Evolutionary conservation across 768 basidiomycete genomes (phyloP).

Genomic region (Udeniomyces megalosporus): DNA sequence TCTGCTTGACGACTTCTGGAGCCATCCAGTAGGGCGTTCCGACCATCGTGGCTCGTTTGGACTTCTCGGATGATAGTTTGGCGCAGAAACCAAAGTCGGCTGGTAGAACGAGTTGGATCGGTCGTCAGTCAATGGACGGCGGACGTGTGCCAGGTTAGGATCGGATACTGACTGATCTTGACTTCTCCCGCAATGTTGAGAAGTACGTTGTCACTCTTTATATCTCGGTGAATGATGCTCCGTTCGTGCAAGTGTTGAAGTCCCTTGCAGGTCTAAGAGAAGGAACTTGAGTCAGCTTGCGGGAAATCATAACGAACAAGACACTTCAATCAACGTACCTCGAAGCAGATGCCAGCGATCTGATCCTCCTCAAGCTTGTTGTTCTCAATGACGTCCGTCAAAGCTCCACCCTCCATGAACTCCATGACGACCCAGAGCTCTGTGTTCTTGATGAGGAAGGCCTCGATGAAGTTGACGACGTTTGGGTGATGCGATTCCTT

Average conservation of each 20-base stretch:
- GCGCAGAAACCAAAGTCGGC: constrained; percentile 96
- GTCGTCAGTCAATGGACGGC: background rate
- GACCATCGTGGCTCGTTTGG: constrained; percentile 95
- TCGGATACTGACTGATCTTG: constrained; percentile 70
- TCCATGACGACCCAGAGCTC: constrained; percentile 99
- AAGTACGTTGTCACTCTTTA: constrained; percentile 91
- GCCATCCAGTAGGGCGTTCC: constrained; percentile 99
- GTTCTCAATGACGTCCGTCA: constrained; percentile 96
- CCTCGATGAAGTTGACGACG: constrained; percentile 87
- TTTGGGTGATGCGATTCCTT: constrained; percentile 94
- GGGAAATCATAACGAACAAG: background rate
- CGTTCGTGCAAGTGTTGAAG: constrained; percentile 82
- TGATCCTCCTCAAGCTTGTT: constrained; percentile 90
- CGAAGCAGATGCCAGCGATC: constrained; percentile 75
- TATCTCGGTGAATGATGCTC: constrained; percentile 90
- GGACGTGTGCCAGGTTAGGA: background rate
- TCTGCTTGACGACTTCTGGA: constrained; percentile 93
- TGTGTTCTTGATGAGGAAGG: constrained; percentile 69
- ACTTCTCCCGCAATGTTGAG: constrained; percentile 82
- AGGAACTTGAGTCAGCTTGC: background rate
- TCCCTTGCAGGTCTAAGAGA: constrained; percentile 85
- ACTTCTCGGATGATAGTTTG: constrained; percentile 88
- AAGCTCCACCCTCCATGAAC: constrained; percentile 93
- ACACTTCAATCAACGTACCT: too few relatives aligned
- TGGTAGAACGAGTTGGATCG: constrained; percentile 32